phyloP scores from a whole-genome alignment of 2,329 filamentous ascomycete genomes.

The Periconia digitata region DNA sequence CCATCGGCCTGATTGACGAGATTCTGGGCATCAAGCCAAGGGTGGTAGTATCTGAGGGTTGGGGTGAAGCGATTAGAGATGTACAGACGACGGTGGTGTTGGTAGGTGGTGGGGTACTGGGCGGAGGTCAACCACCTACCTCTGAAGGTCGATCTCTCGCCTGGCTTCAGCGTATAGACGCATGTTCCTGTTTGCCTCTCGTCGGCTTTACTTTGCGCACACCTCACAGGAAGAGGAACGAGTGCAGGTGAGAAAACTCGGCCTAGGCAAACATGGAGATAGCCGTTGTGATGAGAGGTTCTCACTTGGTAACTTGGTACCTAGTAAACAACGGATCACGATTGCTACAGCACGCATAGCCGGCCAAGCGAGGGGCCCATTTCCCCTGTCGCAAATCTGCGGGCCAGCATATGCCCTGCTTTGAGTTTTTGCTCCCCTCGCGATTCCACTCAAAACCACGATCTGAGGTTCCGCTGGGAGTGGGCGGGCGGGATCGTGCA shows the following conservation, averaged over 20 bases:
- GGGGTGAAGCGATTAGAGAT: neutral
- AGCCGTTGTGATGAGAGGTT: too few relatives aligned
- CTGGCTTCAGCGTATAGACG: slow-evolving; percentile 16
- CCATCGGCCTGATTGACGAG: slow-evolving; percentile 28
- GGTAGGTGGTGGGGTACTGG: neutral
- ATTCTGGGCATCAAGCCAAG: slow-evolving; percentile 39
- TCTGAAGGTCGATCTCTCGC: slow-evolving; percentile 32
- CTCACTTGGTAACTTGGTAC: neutral
- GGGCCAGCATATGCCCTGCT: too few relatives aligned
- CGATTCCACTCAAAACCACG: neutral
- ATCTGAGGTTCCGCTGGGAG: neutral
- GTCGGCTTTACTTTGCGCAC: slow-evolving; percentile 12
- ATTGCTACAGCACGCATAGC: neutral
- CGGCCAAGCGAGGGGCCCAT: too few relatives aligned
- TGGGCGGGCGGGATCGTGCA: neutral
- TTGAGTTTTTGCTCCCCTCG: neutral
- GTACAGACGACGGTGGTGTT: neutral
- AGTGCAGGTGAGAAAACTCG: neutral
- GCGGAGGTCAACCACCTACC: too few relatives aligned
- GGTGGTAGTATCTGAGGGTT: slow-evolving; percentile 33
- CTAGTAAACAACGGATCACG: neutral
- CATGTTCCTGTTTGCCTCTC: slow-evolving; percentile 4
- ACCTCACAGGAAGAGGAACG: too few relatives aligned
- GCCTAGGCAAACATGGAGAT: neutral
- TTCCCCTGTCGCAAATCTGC: neutral